Percentiles rank a stretch among this genome's conserved stretches.
Evolutionary conservation across 2,329 filamentous ascomycete species (phyloP).

Genomic region (Mariannaea elegans): DNA sequence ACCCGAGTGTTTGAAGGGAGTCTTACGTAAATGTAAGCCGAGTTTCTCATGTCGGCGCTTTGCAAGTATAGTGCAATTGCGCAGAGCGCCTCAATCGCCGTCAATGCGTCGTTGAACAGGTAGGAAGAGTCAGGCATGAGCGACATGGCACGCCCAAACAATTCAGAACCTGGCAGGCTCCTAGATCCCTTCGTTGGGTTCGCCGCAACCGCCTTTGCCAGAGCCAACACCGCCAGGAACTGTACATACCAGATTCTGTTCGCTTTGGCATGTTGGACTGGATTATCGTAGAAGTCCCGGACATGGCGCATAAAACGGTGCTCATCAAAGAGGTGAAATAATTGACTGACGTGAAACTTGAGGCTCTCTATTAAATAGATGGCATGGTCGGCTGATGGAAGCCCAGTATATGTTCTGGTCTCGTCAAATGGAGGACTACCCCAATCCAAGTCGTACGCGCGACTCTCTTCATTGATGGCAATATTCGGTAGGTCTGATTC

Average conservation of each 20-base stretch:
- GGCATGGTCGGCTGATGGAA: constrained; percentile 12
- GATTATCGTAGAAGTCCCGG: constrained; percentile 4
- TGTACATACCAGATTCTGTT: constrained; percentile 18
- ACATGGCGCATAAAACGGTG: background rate
- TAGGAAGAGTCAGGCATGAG: constrained; percentile 22
- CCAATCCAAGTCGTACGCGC: constrained; percentile 18
- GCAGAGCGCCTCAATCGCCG: constrained; percentile 16
- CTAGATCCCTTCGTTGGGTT: constrained; percentile 13
- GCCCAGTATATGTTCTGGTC: background rate
- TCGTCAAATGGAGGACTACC: background rate
- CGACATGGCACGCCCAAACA: constrained; percentile 18
- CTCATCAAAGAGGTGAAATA: constrained; percentile 21
- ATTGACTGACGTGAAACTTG: constrained; percentile 15
- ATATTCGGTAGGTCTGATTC: constrained; percentile 13
- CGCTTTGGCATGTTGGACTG: background rate
- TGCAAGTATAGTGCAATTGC: constrained; percentile 16
- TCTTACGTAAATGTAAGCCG: constrained; percentile 18
- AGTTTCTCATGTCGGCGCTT: constrained; percentile 21
- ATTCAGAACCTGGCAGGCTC: constrained; percentile 4
- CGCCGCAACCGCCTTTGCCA: constrained; percentile 14
- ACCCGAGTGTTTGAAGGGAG: too few species aligned
- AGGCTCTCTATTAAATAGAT: constrained; percentile 17
- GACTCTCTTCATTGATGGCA: constrained; percentile 17
- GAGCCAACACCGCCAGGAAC: constrained; percentile 8
- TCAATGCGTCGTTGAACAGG: constrained; percentile 18